A percentile compares a stretch with the other conserved stretches of the same genome.
These are phyloP conservation scores for Exophiala oligosperma DNA, from an alignment of 2,329 filamentous ascomycete species.

Conservation along the genomic window DNA sequence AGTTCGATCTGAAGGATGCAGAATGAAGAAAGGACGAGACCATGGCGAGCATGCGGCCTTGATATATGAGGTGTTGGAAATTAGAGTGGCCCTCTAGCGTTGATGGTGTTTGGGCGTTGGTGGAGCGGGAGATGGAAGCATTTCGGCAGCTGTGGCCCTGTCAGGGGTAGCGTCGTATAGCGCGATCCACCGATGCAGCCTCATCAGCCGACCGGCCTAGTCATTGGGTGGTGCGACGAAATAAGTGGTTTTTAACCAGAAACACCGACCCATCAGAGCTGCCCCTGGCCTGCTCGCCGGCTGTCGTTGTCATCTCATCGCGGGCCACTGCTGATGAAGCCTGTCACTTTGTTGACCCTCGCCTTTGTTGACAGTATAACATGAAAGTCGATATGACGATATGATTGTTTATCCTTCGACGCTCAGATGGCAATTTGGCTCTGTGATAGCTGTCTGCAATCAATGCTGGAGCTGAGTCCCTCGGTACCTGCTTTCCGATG, in stretches of 20 bases:
- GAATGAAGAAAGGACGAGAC: constrained; percentile 8
- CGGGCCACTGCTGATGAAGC: constrained; percentile 10
- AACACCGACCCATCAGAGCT: constrained; percentile 3
- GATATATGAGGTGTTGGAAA: constrained; percentile 20
- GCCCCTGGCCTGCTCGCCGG: not conserved
- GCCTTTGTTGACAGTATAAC: constrained; percentile 2
- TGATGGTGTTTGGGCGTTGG: constrained; percentile 1
- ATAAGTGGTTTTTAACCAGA: not conserved
- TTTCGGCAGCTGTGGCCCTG: constrained; percentile 3
- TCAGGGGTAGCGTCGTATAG: constrained; percentile 17
- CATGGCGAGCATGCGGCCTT: not conserved
- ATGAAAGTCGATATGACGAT: not conserved
- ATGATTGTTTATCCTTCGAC: not conserved
- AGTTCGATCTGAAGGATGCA: constrained; percentile 22
- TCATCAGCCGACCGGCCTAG: constrained; percentile 5
- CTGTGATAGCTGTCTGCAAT: not conserved
- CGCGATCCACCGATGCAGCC: constrained; percentile 1
- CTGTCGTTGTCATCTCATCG: not conserved
- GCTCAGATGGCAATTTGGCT: not conserved
- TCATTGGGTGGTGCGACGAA: constrained; percentile 7
- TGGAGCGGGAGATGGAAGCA: constrained; percentile 14
- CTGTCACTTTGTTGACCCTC: constrained; percentile 1
- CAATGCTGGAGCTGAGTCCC: not conserved
- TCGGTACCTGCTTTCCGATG: not conserved
- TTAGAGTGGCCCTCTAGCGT: constrained; percentile 19